Base-by-base conservation (phyloP, 139 green algal genomes). In the Tetradesmus obliquus region DNA sequence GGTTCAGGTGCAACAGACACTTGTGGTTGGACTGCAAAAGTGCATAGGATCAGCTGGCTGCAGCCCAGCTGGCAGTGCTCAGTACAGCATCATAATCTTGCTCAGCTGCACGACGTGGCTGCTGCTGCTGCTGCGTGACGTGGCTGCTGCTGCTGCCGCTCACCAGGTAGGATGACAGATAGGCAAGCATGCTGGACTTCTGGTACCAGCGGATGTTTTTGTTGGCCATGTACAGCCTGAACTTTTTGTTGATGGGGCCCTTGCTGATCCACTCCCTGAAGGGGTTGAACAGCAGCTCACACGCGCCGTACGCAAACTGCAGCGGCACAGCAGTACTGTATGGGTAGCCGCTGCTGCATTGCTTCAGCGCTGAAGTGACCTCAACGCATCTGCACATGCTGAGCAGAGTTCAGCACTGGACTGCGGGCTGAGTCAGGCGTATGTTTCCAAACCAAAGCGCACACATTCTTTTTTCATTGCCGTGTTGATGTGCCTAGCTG, bases 281-380 rank as follows among this genome's bases (percentile, higher is more conserved):
- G 1, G 90, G 90, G 72, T 93, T 92, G 90, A 93, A 93, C 24
- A 93, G 71, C 84, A 93, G 79, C 84, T 93, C 90, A 55, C 84
- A 90, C 13, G 90, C 84, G 55, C 90, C 90, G 7, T 91, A 91
- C n/a, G 72, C 79, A 89, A 91, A 93, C 82, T 86, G 45, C 54
- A 22, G 20, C 15, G 45, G 82, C 54, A 72, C 45, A 72, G 79
- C 79, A 85, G 79, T 45, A 55, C 15, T 45, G 60, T 20, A 82
- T 19, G 3, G 24, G 74, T 13, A 24, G 74, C 74, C 51, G 74
- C 74, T 8, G 15, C 4, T 19, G 17, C 32, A 84, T 22, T 82
- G 13, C 32, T 45, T 45, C 32, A 45, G 32, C 32, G 32, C 32
- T 45, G 15, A 20, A 6, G 5, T 62, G 3, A 22, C 15, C 45